Evolutionary conservation across 495 filamentous ascomycete species (phyloP).

Genomic region (Bombardia bombarda): DNA sequence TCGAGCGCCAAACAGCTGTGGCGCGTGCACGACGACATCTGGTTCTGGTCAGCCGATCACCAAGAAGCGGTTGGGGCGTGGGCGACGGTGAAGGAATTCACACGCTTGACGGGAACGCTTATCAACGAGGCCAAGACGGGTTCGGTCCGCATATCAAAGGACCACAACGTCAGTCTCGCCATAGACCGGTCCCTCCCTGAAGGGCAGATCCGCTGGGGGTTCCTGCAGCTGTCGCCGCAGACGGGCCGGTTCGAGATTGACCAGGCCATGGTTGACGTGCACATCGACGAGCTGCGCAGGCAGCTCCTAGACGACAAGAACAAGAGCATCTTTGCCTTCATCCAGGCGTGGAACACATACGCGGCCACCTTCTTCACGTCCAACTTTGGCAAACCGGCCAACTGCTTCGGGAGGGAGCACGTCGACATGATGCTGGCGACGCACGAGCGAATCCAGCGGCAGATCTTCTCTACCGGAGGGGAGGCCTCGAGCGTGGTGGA

Average conservation of each 20-base stretch:
- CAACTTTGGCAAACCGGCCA: constrained; percentile 56
- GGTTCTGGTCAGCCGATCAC: constrained; percentile 45
- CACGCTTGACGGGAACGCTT: background rate
- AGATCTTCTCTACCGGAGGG: constrained; percentile 29
- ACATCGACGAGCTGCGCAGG: constrained; percentile 51
- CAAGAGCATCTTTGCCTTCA: constrained; percentile 50
- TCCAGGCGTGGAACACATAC: constrained; percentile 59
- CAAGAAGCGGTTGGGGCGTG: background rate
- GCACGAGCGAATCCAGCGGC: constrained; percentile 48
- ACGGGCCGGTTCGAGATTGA: constrained; percentile 54
- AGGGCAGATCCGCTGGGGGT: constrained; percentile 56
- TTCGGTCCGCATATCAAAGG: constrained; percentile 30
- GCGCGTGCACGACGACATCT: constrained; percentile 62
- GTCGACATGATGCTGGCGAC: constrained; percentile 57
- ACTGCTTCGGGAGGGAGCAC: constrained; percentile 54
- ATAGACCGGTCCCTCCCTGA: constrained; percentile 31
- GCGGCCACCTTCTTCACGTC: constrained; percentile 55
- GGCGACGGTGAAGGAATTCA: background rate
- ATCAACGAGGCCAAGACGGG: constrained; percentile 57
- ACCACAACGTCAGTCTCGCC: background rate
- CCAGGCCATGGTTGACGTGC: constrained; percentile 49
- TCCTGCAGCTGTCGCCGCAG: constrained; percentile 47
- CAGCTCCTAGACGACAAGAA: constrained; percentile 41
- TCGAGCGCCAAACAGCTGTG: constrained; percentile 47
- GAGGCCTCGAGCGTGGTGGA: constrained; percentile 10